Evolutionary conservation across 805 yeast genomes (phyloP).

Genomic region (Suhomyces xylopsoci): DNA sequence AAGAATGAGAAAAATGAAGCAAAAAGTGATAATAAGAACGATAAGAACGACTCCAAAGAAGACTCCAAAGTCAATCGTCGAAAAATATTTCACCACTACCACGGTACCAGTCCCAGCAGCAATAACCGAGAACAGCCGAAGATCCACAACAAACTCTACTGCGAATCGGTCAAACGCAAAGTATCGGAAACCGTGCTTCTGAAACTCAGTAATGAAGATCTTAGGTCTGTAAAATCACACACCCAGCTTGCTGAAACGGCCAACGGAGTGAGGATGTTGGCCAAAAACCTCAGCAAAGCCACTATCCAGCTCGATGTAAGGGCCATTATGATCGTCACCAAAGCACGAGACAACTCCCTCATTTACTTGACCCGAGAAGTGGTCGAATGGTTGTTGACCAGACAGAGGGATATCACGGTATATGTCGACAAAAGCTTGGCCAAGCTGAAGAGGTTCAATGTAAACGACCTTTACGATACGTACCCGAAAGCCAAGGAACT

Average conservation of each 20-base stretch:
- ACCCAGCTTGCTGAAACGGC: constrained; percentile 78
- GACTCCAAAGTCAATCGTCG: not conserved
- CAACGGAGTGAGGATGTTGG: constrained; percentile 71
- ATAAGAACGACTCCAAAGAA: not conserved
- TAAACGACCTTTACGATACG: constrained; percentile 47
- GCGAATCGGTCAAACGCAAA: constrained; percentile 18
- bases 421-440: constrained; percentile 73
- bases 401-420: constrained; percentile 42
- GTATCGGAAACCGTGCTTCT: constrained; percentile 6
- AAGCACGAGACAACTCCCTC: constrained; percentile 79
- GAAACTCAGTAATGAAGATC: constrained; percentile 29
- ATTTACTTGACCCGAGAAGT: constrained; percentile 74
- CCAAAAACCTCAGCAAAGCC: constrained; percentile 67
- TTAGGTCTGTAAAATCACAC: constrained; percentile 61
- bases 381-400: constrained; percentile 66
- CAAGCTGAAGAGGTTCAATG: constrained; percentile 61
- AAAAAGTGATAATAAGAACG: not conserved
- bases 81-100: not conserved
- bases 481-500: constrained; percentile 44
- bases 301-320: constrained; percentile 67
- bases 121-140: constrained; percentile 16
- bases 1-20: not conserved
- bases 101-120: constrained; percentile 2
- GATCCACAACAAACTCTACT: constrained; percentile 30
- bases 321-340: constrained; percentile 80